These are phyloP conservation scores for Gossypium raimondii DNA, from an alignment of 345 rosid species.

Conservation along the genomic window DNA sequence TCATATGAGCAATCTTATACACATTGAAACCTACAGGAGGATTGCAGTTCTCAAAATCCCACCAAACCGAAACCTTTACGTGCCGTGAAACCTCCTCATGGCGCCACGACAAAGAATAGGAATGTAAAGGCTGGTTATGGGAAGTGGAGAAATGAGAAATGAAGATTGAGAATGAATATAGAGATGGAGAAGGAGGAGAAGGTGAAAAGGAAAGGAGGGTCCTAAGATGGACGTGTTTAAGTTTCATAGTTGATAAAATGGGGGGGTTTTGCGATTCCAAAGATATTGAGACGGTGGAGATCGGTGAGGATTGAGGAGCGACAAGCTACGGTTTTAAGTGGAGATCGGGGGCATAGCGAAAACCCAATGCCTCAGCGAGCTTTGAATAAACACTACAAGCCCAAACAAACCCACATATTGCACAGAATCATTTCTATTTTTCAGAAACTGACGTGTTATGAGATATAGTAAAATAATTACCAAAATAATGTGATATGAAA, in stretches of 20 bases:
- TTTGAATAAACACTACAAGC: too few species aligned
- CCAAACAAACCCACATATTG: too few species aligned
- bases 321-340: constrained; percentile 11
- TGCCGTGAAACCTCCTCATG: constrained; percentile 44
- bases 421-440: too few species aligned
- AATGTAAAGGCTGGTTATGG: constrained; percentile 6
- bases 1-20: constrained; percentile 44
- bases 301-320: background rate
- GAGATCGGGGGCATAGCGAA: too few species aligned
- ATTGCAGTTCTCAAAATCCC: constrained; percentile 92
- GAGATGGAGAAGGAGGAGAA: constrained; percentile 6
- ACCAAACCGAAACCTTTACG: constrained; percentile 81
- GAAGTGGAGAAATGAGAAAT: constrained; percentile 38
- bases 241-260: constrained; percentile 23
- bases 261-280: constrained; percentile 3
- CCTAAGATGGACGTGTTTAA: constrained; percentile 23
- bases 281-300: background rate
- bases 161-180: constrained; percentile 24
- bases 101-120: constrained; percentile 19
- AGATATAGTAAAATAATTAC: too few species aligned
- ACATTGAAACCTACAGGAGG: constrained; percentile 59
- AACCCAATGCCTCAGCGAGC: too few species aligned
- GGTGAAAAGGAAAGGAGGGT: constrained; percentile 21
- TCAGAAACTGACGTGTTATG: too few species aligned
- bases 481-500: too few species aligned